Conservation (phyloP, 768 basidiomycete species). For the Lactifluus piperatus region DNA sequence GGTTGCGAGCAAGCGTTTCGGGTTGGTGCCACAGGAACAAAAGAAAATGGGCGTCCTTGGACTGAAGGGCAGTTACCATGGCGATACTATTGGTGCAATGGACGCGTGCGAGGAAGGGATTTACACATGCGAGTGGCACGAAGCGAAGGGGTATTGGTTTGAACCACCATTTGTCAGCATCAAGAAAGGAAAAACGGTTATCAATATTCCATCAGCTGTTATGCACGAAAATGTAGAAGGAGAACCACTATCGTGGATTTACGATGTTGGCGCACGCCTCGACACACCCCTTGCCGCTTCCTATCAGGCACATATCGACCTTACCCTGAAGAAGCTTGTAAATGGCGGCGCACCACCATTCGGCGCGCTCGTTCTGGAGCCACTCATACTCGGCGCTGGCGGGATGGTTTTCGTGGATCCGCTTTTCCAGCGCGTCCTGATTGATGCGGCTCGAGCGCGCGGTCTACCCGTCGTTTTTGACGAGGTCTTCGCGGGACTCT, state of each 20-base stretch:
- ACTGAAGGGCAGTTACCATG: conserved; percentile 89
- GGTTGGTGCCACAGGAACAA: conserved; percentile 32
- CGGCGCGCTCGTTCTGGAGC: conserved; percentile 82
- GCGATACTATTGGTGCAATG: conserved; percentile 97
- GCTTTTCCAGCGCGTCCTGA: conserved; percentile 81
- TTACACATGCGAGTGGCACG: conserved; percentile 94
- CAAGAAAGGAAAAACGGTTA: conserved; percentile 44
- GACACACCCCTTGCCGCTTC: conserved; percentile 47
- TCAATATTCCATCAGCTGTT: conserved; percentile 47
- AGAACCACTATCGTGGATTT: conserved; percentile 48
- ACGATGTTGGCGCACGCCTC: conserved; percentile 60
- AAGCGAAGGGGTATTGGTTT: conserved; percentile 88
- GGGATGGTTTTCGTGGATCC: conserved; percentile 98
- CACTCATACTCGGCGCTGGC: conserved; percentile 88
- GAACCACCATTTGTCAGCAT: conserved; percentile 77
- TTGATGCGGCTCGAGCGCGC: conserved; percentile 70
- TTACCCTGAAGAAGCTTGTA: conserved; percentile 40
- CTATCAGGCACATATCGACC: conserved; percentile 54
- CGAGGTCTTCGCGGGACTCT: conserved; percentile 92
- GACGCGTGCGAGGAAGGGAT: conserved; percentile 89
- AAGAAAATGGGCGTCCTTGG: conserved; percentile 69
- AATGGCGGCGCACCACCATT: conserved; percentile 35
- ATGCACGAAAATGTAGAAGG: conserved; percentile 27
- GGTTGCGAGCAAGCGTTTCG: conserved; percentile 41
- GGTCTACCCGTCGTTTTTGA: conserved; percentile 91